These are phyloP conservation scores for Taphrina sp. DNA, from an alignment of 1,139 yeast genomes.

Conservation along the genomic window DNA sequence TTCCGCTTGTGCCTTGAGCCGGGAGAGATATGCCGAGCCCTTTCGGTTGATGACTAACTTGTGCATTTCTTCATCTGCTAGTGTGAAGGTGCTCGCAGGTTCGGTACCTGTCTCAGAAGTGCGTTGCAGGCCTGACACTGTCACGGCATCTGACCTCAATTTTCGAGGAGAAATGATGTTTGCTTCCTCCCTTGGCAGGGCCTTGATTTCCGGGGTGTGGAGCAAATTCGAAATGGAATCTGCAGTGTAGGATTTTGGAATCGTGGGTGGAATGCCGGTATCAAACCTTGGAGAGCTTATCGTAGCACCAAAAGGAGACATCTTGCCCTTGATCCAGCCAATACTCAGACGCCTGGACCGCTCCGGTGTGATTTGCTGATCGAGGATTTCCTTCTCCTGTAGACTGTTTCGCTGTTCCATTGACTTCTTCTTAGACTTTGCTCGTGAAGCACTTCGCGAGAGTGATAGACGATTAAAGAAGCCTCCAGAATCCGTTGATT, in stretches of 20 bases:
- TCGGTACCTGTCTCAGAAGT: neutral
- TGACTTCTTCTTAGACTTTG: constrained; percentile 7
- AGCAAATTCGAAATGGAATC: constrained; percentile 10
- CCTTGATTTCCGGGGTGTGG: neutral
- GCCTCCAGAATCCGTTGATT: neutral
- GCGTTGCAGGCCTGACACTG: neutral
- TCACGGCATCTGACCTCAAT: neutral
- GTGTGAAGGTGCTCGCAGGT: neutral
- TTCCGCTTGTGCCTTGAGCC: constrained; percentile 7
- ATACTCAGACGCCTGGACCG: constrained; percentile 10
- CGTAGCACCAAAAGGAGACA: constrained; percentile 26
- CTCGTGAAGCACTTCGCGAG: constrained; percentile 10
- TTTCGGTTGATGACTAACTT: constrained; percentile 1
- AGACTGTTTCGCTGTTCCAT: neutral
- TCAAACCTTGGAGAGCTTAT: constrained; percentile 10
- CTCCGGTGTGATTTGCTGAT: constrained; percentile 2
- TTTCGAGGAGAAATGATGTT: neutral
- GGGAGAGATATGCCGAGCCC: constrained; percentile 11
- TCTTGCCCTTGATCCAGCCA: constrained; percentile 21
- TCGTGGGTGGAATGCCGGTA: constrained; percentile 10
- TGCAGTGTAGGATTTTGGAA: constrained; percentile 14
- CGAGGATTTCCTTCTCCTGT: neutral
- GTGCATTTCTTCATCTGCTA: constrained; percentile 30
- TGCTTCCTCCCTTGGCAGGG: neutral
- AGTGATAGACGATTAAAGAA: constrained; percentile 21